These are phyloP conservation scores for Scedosporium dehoogii DNA, from an alignment of 2,329 filamentous ascomycete species.

Conservation along the genomic window DNA sequence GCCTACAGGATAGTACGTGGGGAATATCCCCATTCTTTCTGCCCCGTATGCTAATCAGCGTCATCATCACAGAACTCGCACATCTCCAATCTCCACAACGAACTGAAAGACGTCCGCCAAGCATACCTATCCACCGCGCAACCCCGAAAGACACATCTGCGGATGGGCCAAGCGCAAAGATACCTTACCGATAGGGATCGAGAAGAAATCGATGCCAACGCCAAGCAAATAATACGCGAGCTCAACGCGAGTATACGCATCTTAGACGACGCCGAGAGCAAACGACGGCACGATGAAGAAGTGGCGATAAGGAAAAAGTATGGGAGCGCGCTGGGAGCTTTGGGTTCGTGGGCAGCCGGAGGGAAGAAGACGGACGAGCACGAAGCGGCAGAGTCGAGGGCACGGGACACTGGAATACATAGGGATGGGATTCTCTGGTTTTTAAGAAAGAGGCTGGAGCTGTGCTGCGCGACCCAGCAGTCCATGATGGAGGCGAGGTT, in stretches of 20 bases:
- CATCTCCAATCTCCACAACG: constrained; percentile 67
- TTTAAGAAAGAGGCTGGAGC: constrained; percentile 63
- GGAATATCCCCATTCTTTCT: constrained; percentile 1
- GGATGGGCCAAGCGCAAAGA: constrained; percentile 29
- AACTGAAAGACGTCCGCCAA: constrained; percentile 75
- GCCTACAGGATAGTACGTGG: constrained; percentile 76
- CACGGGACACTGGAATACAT: constrained; percentile 57
- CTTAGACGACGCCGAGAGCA: constrained; percentile 70
- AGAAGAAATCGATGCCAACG: constrained; percentile 78
- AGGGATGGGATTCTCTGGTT: constrained; percentile 80
- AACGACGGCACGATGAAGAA: constrained; percentile 66
- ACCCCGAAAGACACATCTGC: constrained; percentile 46
- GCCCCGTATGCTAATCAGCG: background rate
- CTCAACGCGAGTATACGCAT: constrained; percentile 72
- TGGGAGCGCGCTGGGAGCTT: constrained; percentile 51
- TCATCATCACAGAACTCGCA: constrained; percentile 58
- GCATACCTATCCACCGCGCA: constrained; percentile 80
- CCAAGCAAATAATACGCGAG: constrained; percentile 75
- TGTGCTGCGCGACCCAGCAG: constrained; percentile 68
- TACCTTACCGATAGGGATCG: constrained; percentile 56
- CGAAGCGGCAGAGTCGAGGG: constrained; percentile 58
- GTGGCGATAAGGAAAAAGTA: constrained; percentile 64
- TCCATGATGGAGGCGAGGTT: constrained; percentile 89
- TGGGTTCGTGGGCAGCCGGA: constrained; percentile 55
- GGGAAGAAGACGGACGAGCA: constrained; percentile 54